phyloP scores from a whole-genome alignment of 768 basidiomycete species.

The Leucosporidium scottii region DNA sequence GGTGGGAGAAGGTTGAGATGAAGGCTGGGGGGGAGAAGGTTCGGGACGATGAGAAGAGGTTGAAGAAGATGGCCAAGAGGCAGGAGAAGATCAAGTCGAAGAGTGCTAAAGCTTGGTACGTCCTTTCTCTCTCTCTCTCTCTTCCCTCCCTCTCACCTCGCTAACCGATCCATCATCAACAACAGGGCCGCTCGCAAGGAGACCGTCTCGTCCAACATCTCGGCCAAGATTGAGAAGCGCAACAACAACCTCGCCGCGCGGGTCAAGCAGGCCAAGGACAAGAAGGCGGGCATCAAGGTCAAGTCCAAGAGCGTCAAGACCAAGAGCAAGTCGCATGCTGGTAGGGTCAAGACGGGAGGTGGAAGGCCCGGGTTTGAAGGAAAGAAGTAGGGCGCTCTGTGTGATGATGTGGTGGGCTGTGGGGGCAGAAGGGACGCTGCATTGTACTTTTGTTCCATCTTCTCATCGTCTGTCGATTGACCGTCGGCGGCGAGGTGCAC shows the following conservation, averaged over 20 bases:
- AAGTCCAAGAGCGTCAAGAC: not conserved
- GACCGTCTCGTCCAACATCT: constrained; percentile 63
- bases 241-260: constrained; percentile 82
- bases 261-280: constrained; percentile 64
- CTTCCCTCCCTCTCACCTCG: not conserved
- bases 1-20: constrained; percentile 84
- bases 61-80: constrained; percentile 90
- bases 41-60: constrained; percentile 67
- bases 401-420: not conserved
- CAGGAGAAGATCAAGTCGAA: constrained; percentile 84
- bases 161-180: not conserved
- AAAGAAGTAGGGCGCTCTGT: not conserved
- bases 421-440: not conserved
- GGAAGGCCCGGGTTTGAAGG: not conserved
- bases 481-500: not conserved
- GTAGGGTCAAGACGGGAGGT: constrained; percentile 25
- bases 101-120: constrained; percentile 74
- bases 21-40: constrained; percentile 86
- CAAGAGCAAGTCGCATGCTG: not conserved
- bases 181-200: constrained; percentile 80
- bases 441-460: too few relatives aligned
- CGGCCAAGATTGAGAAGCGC: constrained; percentile 82
- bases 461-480: too few relatives aligned
- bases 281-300: constrained; percentile 47
- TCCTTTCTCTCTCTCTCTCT: constrained; percentile 1